A percentile compares a stretch with the other conserved stretches of the same genome.
Conservation (phyloP, 1,139 yeast genomes). For the Kurtzmaniella natalensis region DNA sequence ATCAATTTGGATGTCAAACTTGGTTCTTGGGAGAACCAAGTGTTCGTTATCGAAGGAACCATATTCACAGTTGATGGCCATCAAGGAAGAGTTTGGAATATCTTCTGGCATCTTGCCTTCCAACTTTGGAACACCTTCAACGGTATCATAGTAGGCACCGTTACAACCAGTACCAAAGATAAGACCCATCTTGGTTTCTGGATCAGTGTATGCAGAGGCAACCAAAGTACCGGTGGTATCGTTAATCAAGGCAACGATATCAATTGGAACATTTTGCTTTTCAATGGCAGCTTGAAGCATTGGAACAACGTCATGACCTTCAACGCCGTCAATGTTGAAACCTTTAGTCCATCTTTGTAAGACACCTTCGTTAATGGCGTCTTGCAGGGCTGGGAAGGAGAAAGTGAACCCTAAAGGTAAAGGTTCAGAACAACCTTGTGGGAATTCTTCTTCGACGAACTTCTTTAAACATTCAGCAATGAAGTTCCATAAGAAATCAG, state of each 20-base stretch:
- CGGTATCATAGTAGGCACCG: constrained; percentile 89
- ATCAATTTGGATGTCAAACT: constrained; percentile 79
- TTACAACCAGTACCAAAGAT: constrained; percentile 98
- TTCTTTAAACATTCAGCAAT: constrained; percentile 76
- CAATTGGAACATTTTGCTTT: constrained; percentile 65
- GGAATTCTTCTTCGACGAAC: constrained; percentile 58
- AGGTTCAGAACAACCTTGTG: constrained; percentile 48
- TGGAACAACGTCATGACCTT: constrained; percentile 92
- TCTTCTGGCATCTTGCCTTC: constrained; percentile 66
- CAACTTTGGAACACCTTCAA: constrained; percentile 74
- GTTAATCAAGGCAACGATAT: constrained; percentile 88
- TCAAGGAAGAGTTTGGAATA: constrained; percentile 58
- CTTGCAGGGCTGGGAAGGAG: constrained; percentile 88
- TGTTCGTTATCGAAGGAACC: constrained; percentile 97
- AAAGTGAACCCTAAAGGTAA: constrained; percentile 93
- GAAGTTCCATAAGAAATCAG: constrained; percentile 78
- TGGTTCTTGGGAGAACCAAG: constrained; percentile 78
- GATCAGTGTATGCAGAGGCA: constrained; percentile 90
- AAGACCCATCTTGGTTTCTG: constrained; percentile 87
- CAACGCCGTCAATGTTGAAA: constrained; percentile 89
- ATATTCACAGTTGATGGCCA: constrained; percentile 98
- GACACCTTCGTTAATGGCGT: constrained; percentile 76
- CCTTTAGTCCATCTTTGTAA: constrained; percentile 99
- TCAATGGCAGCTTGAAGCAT: constrained; percentile 76
- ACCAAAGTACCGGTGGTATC: constrained; percentile 97